Conservation (phyloP, 148 eudicot genomes). For the Vaccinium vitisidaea region DNA sequence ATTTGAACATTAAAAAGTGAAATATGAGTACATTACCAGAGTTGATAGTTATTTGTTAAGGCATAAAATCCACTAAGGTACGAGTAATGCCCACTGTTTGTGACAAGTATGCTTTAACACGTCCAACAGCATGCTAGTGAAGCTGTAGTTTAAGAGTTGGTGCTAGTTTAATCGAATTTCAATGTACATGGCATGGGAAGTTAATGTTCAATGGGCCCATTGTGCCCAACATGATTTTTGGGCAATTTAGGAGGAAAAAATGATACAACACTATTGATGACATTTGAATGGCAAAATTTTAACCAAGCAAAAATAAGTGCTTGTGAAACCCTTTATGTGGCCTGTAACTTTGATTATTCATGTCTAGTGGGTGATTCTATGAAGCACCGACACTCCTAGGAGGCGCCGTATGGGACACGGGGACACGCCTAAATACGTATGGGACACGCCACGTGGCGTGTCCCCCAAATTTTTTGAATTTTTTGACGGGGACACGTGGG, state of each 20-base stretch:
- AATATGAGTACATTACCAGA: not conserved
- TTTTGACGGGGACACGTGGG: too few species aligned
- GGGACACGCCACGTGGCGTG: too few species aligned
- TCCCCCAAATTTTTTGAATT: too few species aligned
- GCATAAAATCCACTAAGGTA: not conserved
- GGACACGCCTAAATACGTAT: too few species aligned
- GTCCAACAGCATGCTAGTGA: not conserved
- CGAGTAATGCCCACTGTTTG: not conserved
- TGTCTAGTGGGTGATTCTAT: too few species aligned
- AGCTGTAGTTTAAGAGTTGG: not conserved
- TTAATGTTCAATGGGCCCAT: not conserved
- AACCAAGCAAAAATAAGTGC: not conserved
- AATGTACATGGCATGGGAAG: not conserved
- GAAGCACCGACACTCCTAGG: too few species aligned
- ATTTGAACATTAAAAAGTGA: not conserved
- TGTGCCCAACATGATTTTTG: not conserved
- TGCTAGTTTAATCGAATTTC: not conserved
- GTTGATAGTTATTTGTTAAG: not conserved
- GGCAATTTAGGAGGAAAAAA: not conserved
- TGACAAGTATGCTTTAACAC: not conserved
- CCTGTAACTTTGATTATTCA: not conserved
- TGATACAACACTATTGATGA: not conserved
- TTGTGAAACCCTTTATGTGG: not conserved
- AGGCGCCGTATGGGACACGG: too few species aligned
- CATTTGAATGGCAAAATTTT: not conserved